Base-by-base conservation (phyloP, 2,329 filamentous ascomycete species). In the Stagonosporopsis rhizophila region DNA sequence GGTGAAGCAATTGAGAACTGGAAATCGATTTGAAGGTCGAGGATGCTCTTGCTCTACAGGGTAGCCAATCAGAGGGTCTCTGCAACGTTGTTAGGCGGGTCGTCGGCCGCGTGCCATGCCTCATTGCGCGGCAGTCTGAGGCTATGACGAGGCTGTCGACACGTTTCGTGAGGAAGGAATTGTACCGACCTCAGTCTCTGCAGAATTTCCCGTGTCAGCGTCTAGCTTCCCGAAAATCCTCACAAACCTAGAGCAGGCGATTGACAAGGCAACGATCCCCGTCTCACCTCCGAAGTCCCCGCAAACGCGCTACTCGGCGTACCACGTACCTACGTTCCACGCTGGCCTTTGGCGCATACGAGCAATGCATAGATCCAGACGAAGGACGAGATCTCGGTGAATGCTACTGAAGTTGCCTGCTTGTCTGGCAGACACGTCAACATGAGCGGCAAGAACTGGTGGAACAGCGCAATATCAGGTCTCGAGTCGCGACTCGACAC, bases 401-500 rank as follows among this genome's bases (percentile, higher is more conserved):
- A 66, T 41, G 59, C 61, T 63, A 64, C 55, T 39, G 51, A 59
- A 59, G 57, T 50, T 52, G 52, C 46, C 32, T 39, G 22, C 27
- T 47, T 35, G 41, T 19, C 48, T 17, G 32, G 40, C 38, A 52
- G 27, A 34, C 40, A 46, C 44, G 37, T 17, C 50, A 68, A 47
- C 25, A 73, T 73, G 67, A 75, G 71, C 53, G 65, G 66, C 23
- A 68, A 70, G 51, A 61, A 63, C 64, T 75, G 59, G 72, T 69
- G 64, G 64, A 68, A 92, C 63, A 91, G 94, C 77, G 93, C 94
- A 61, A 92, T 98, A 58, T 92, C 93, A 51, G 93, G 93, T 58
- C 90, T 99, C 55, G 95, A 99, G 79, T 96, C 93, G 57, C 88
- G 91, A 39, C 85, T 99, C 57, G 95, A 99, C 75, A 93, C 86